Base-by-base conservation (phyloP, 2,329 filamentous ascomycete species). In the Pseudocercospora musae region DNA sequence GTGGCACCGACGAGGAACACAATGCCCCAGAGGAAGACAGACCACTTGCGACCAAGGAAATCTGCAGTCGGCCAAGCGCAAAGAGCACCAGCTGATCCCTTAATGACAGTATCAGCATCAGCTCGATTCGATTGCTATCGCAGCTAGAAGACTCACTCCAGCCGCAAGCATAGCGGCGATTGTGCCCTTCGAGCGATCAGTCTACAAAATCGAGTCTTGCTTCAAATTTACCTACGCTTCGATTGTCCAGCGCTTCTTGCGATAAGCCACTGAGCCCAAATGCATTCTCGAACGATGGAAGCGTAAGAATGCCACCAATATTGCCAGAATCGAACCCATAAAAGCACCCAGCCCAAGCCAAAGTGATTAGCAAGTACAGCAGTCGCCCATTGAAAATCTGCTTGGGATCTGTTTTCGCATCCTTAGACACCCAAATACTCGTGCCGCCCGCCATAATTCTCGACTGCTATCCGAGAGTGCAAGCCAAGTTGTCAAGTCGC, bases 91-190 rank as follows among this genome's bases (percentile, higher is more conserved):
- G 63, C 62, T n/a, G 64, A 66, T 42, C 64, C 64, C 20, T 53
- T 44, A 13, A 11, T n/a, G 13, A 18, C 23, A 18, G 4, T 13
- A 31, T 55, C 6, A 37, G 20, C n/a, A 21, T 55, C 52, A 33
- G 42, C 52, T 55, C 29, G 18, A 15, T 48, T 23, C 44, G 13
- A 11, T 5, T 23, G n/a, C 33, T 1, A 6, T 13, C 2, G 8
- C 10, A 2, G 21, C 11, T 49, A 5, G 6, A 23, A 3, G 18
- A 8, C 40, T 58, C 27, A 44, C 25, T 40, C 64, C 64, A 33
- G 64, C 64, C n/a, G 64, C 62, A 25, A 66, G 64, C 64, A 66
- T 65, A 15, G 64, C 62, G 4, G 64, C 64, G 18, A 66, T 66
- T 40, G 57, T 62, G 1, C 64, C 64, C 53, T 66, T 27, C 15